Base-by-base conservation (phyloP, 1,284 basidiomycete genomes). In the Cutaneotrichosporon sp. region DNA sequence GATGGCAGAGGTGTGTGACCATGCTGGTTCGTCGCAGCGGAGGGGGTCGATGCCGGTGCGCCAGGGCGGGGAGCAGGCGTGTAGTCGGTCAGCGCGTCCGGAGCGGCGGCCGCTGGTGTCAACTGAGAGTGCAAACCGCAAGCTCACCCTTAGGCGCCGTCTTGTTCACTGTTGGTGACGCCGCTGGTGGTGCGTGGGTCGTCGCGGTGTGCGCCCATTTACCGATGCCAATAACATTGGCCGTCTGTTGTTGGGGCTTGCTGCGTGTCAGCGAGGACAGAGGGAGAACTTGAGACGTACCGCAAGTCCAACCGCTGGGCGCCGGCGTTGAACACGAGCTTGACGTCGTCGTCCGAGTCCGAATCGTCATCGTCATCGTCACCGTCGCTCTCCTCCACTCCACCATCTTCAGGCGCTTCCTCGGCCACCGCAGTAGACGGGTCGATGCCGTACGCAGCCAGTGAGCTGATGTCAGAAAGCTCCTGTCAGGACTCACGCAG, bases 61-160 rank as follows among this genome's bases (percentile, higher is more conserved):
- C 56, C 56, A 2, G 87, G 87, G 49, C 92, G 84, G 63, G 90
- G 85, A n/a, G 88, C 86, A 9, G 90, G 91, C 0, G 89, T 92
- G 78, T 95, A 95, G 79, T 95, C 93, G 10, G 92, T 94, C 20
- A 91, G 91, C 58, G 93, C 82, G 62, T 89, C 85, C 1, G 87
- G 86, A 51, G 82, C 83, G 11, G 83, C 82, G 27, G 58, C 51
- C 3, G 81, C 57, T 62, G 16, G 16, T 16, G 33, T 54, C 10
- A 57, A 62, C 63, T 29, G 65, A 59, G 13, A 53, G 4, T 3
- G 7, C 14, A 7, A 9, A 0, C 18, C n/a, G 18, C 8, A 1
- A 31, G 34, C 70, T 60, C 54, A 76, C 64, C n/a, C 61, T 66
- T 67, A 0, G 65, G 55, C 2, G 69, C 68, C 20, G 70, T 58